Conservation (phyloP, 2,329 filamentous ascomycete species). For the Calonectria pauciramosa region DNA sequence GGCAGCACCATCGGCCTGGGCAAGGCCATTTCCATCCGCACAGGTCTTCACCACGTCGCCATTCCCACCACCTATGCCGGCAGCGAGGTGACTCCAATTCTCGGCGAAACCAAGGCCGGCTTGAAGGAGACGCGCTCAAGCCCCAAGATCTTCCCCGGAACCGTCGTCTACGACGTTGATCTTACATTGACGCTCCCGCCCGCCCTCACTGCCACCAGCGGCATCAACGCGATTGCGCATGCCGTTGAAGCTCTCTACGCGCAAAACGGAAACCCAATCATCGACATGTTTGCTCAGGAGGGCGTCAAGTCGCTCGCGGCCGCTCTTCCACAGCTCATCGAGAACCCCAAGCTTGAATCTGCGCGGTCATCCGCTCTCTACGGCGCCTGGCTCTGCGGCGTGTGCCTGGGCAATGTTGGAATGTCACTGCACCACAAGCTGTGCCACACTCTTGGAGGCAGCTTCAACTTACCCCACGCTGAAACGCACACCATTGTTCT, state of each 20-base stretch:
- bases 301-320: conserved; percentile 58
- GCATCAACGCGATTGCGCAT: conserved; percentile 77
- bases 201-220: conserved; percentile 68
- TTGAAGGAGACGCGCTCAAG: conserved; percentile 70
- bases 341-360: conserved; percentile 52
- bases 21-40: conserved; percentile 69
- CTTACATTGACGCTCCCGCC: conserved; percentile 71
- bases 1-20: conserved; percentile 65
- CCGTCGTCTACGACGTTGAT: conserved; percentile 75
- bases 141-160: conserved; percentile 70
- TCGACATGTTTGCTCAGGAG: conserved; percentile 70
- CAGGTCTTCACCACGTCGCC: conserved; percentile 63
- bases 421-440: conserved; percentile 29
- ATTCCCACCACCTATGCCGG: conserved; percentile 73
- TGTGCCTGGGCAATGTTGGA: conserved; percentile 21
- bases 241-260: conserved; percentile 74
- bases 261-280: conserved; percentile 72
- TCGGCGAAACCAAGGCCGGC: conserved; percentile 72
- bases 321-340: conserved; percentile 66
- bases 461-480: conserved; percentile 37
- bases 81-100: conserved; percentile 75
- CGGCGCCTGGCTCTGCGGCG: conserved; percentile 58
- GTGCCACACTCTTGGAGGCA: conserved; percentile 67
- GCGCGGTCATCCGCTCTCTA: conserved; percentile 57
- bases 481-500: conserved; percentile 59